These are phyloP conservation scores for Botrytis fabae DNA, from an alignment of 2,329 filamentous ascomycete genomes.

Conservation along the genomic window DNA sequence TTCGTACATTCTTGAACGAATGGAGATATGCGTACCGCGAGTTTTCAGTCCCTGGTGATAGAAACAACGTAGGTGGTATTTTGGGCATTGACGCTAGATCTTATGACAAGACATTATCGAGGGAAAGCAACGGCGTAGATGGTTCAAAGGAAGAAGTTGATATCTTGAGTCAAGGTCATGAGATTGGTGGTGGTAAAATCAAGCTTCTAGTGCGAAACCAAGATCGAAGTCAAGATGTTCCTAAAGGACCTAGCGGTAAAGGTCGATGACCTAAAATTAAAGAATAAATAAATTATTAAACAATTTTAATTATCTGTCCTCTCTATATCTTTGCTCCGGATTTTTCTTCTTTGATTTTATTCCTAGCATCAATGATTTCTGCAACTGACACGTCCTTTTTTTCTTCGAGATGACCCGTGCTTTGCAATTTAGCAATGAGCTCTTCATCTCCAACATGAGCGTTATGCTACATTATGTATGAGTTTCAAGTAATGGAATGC, in stretches of 20 bases:
- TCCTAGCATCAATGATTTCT: slow-evolving; percentile 46
- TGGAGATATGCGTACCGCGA: slow-evolving; percentile 96
- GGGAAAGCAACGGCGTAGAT: slow-evolving; percentile 44
- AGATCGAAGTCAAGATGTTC: slow-evolving; percentile 27
- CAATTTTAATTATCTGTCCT: not conserved
- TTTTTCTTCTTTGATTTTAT: slow-evolving; percentile 11
- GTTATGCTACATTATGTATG: slow-evolving; percentile 35
- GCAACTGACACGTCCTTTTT: slow-evolving; percentile 52
- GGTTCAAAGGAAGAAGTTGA: slow-evolving; percentile 48
- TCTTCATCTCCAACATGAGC: slow-evolving; percentile 54
- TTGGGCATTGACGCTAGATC: slow-evolving; percentile 67
- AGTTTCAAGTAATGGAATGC: not conserved
- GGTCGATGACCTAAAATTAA: slow-evolving; percentile 33
- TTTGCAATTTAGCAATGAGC: slow-evolving; percentile 58
- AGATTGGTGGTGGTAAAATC: slow-evolving; percentile 64
- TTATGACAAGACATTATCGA: slow-evolving; percentile 61
- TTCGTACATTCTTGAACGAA: slow-evolving; percentile 87
- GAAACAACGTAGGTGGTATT: slow-evolving; percentile 77
- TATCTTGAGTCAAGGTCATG: slow-evolving; percentile 64
- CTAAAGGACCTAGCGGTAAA: slow-evolving; percentile 38
- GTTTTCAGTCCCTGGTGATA: slow-evolving; percentile 93
- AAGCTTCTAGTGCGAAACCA: slow-evolving; percentile 60
- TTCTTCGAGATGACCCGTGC: slow-evolving; percentile 56
- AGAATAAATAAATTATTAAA: slow-evolving; percentile 38
- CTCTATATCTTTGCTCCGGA: slow-evolving; percentile 25